Base-by-base conservation (phyloP, 2,329 filamentous ascomycete species). In the Fonsecaea multimorphosa region DNA sequence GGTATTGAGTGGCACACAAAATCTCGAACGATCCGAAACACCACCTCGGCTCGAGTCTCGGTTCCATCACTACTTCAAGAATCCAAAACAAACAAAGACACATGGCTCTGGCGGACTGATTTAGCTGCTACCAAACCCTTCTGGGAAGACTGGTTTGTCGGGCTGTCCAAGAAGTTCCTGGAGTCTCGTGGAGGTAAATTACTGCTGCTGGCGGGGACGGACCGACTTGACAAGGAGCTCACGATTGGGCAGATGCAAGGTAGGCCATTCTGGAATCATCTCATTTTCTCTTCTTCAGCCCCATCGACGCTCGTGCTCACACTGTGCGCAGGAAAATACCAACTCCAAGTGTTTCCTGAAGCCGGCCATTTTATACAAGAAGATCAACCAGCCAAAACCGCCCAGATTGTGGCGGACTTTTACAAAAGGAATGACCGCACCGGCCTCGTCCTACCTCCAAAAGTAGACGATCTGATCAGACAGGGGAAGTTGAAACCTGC, bases 221-320 rank as follows among this genome's bases (percentile, higher is more conserved):
- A 97, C 79, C 84, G 93, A 56, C 78, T 97, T 64, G 93, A 97
- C 76, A 96, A 91, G 70, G 93, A 96, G 74, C 80, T 97, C 74
- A 97, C 92, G 77, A 97, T 97, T 76, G 93, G 93, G 16, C 93
- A 97, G 79, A 97, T 97, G 93, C 93, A 97, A 82, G 93, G 92
- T 91, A 40, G 19, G 44, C 44, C 19, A 49, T 11, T 8, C 44
- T 27, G n/a, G 19, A 49, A 3, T 24, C 44, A 49, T 11, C 3
- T 22, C 7, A 58, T 24, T 14, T 36, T 44, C 4, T 29, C 52
- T 19, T 22, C 24, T 29, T 27, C 11, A 27, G 12, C 27, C 16
- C 16, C 34, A 8, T n/a, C 49, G 4, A 16, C 22, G 6, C 12
- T 19, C 24, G 7, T 54, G n/a, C 24, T 58, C 54, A 29, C 53